Conservation (phyloP, 2,329 filamentous ascomycete species). For the Phialophora tarda region DNA sequence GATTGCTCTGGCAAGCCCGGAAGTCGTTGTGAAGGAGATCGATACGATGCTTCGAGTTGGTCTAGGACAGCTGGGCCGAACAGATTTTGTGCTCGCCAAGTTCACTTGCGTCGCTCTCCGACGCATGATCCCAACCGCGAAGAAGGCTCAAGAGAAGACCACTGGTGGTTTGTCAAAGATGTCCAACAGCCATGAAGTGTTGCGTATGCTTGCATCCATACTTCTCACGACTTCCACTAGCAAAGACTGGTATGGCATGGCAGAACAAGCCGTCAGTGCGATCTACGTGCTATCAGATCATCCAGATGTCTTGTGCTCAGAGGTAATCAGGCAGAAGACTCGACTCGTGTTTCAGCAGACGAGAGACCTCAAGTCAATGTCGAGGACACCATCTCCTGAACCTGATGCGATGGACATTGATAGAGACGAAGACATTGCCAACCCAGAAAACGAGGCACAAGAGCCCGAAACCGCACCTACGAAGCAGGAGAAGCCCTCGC, state of each 20-base stretch:
- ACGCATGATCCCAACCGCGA: constrained; percentile 83
- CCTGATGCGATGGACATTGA: constrained; percentile 45
- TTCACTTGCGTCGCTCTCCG: constrained; percentile 93
- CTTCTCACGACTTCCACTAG: constrained; percentile 84
- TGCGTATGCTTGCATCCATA: constrained; percentile 79
- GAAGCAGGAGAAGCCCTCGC: constrained; percentile 67
- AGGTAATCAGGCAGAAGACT: constrained; percentile 86
- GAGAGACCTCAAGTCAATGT: constrained; percentile 46
- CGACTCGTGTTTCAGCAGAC: constrained; percentile 74
- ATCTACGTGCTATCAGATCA: constrained; percentile 95
- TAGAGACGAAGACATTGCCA: constrained; percentile 28
- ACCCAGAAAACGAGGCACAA: constrained; percentile 29
- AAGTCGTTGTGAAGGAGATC: constrained; percentile 93
- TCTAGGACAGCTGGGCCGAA: constrained; percentile 76
- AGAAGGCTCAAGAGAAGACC: constrained; percentile 75
- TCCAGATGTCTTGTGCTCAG: constrained; percentile 89
- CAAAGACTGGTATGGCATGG: constrained; percentile 93
- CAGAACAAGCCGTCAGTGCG: constrained; percentile 93
- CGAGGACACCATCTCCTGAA: constrained; percentile 44
- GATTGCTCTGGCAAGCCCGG: constrained; percentile 88
- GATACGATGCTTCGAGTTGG: constrained; percentile 92
- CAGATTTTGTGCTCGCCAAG: constrained; percentile 86
- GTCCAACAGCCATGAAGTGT: constrained; percentile 88
- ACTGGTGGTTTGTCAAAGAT: constrained; percentile 69
- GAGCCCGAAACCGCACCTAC: constrained; percentile 45